Evolutionary conservation across 306 rosid species (phyloP), one percentile per base, ranked within the genome.

Genomic region (Dryas octopetala): DNA sequence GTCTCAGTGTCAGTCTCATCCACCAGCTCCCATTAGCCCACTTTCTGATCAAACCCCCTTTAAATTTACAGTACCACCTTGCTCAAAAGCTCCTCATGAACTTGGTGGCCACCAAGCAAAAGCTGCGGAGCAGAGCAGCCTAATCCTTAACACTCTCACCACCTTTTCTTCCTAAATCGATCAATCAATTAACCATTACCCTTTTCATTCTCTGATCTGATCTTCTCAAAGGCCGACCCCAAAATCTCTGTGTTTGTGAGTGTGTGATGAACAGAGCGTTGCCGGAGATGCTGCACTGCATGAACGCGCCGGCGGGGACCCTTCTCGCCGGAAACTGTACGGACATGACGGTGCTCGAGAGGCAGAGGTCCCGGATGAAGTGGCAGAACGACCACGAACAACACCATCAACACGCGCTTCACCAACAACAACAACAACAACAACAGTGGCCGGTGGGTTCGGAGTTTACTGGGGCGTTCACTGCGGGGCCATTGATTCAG

Each of bases 301-400:
- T 74, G 65, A 79, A 41, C 67, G 17, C 74, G n/a, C 68, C 57
- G n/a, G 84, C 57, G 28, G 84, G 68, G n/a, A 63, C 53, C 12
- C 11, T 52, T 48, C 10, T 47, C 8, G 76, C 71, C 73, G 83
- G 83, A 9, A 78, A 73, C 70, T 74, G 74, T 74, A 74, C 80
- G 76, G 86, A 83, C 75, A 70, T 70, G 78, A 74, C 86, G 63
- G 83, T 78, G 38, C 66, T 75, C 26, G 86, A 83, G 75, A 51
- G 78, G 59, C 86, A 83, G 78, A 70, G 80, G 48, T 50, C 66
- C 32, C 70, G 57, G 8, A 19, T 63, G 51, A 74, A 63, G 50
- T 78, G 80, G 83, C 83, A 69, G 62, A 70, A 69, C 4, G 69
- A 75, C 6, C 77, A 74, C 49, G 49, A 8, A 23, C 50, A 16